Evolutionary conservation across 2,329 filamentous ascomycete species (phyloP).

Genomic region (Thelonectria blattea): DNA sequence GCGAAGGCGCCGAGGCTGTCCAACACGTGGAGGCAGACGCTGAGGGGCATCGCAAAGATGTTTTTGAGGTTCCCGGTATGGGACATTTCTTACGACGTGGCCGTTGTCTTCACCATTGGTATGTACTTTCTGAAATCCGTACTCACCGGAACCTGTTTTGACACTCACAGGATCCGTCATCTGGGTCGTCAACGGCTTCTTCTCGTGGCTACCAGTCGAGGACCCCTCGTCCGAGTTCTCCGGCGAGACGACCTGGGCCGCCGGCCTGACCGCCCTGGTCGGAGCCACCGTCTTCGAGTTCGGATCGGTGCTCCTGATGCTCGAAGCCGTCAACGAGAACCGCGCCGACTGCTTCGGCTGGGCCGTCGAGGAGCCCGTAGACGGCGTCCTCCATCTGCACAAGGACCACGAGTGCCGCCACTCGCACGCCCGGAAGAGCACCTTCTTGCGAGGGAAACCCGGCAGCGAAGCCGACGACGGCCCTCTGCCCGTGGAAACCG

Average conservation of each 20-base stretch:
- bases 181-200: conserved; percentile 68
- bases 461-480: neutral
- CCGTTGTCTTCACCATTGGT: conserved; percentile 48
- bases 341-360: conserved; percentile 71
- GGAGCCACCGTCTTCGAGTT: conserved; percentile 71
- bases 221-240: conserved; percentile 59
- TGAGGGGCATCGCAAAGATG: conserved; percentile 45
- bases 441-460: conserved; percentile 26
- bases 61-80: conserved; percentile 45
- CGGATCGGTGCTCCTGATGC: conserved; percentile 66
- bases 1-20: conserved; percentile 31
- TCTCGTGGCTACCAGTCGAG: conserved; percentile 65
- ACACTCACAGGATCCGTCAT: conserved; percentile 49
- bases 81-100: conserved; percentile 52
- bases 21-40: conserved; percentile 39
- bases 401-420: conserved; percentile 33
- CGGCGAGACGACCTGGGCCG: conserved; percentile 58
- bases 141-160: neutral
- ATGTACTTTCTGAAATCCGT: neutral
- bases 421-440: conserved; percentile 35
- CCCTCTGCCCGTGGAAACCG: conserved; percentile 2
- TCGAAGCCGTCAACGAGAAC: conserved; percentile 74
- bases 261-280: conserved; percentile 69
- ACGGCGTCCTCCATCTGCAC: conserved; percentile 24
- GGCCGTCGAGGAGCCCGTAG: conserved; percentile 57